Evolutionary conservation across 352 stramenopile genomes (phyloP).

Genomic region (Plasmopara viticola): DNA sequence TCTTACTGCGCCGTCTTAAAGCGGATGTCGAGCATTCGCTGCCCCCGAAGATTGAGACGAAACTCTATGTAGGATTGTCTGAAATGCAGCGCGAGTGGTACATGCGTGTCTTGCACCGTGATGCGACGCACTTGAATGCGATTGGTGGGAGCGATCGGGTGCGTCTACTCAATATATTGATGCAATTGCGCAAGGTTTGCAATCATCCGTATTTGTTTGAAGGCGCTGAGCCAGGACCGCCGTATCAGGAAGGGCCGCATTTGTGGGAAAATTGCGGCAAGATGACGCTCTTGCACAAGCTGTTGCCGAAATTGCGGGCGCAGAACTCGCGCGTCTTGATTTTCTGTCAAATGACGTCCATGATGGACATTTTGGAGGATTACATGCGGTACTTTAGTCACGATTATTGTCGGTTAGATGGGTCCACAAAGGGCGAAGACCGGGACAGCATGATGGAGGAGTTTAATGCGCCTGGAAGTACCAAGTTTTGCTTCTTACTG

Average conservation of each 20-base stretch:
- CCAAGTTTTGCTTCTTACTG: conserved; percentile 97
- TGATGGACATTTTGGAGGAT: conserved; percentile 99
- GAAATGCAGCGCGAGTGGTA: conserved; percentile 98
- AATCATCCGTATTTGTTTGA: conserved; percentile 99
- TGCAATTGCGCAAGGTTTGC: conserved; percentile 98
- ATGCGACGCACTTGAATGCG: conserved; percentile 95
- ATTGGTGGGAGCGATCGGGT: conserved; percentile 94
- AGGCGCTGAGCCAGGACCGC: conserved; percentile 94
- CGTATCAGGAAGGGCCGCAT: conserved; percentile 95
- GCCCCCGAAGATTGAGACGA: conserved; percentile 98
- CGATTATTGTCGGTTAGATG: conserved; percentile 83
- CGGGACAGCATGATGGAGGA: conserved; percentile 93
- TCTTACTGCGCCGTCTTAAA: conserved; percentile 98
- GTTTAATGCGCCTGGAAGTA: conserved; percentile 95
- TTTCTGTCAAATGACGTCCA: conserved; percentile 99
- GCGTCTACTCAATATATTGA: conserved; percentile 96
- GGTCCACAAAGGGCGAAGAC: conserved; percentile 80
- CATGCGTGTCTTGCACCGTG: conserved; percentile 94
- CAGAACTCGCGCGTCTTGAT: conserved; percentile 94
- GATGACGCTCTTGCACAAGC: conserved; percentile 94
- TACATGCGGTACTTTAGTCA: conserved; percentile 92
- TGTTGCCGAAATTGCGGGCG: conserved; percentile 81
- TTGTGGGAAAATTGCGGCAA: conserved; percentile 99
- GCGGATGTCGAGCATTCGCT: conserved; percentile 95
- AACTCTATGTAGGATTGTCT: conserved; percentile 96